These are phyloP conservation scores for Diaporthe longicolla DNA, from an alignment of 2,329 filamentous ascomycete genomes.

Conservation along the genomic window DNA sequence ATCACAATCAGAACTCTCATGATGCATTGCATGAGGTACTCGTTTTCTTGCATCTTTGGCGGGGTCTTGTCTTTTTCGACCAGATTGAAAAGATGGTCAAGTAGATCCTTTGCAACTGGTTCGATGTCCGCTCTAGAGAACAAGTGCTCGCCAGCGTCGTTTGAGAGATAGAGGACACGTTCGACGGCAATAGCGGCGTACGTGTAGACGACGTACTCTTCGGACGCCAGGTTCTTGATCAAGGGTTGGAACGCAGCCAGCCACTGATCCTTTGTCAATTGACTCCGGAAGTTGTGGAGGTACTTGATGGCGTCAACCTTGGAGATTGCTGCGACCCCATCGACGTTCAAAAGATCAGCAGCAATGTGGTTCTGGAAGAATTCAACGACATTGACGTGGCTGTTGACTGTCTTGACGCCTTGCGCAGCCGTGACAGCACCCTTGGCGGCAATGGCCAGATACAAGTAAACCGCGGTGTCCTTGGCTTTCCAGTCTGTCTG, in stretches of 20 bases:
- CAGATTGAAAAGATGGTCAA: constrained; percentile 91
- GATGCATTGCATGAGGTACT: constrained; percentile 98
- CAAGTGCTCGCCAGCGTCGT: constrained; percentile 81
- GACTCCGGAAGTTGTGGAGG: constrained; percentile 95
- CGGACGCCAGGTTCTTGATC: constrained; percentile 89
- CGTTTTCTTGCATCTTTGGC: constrained; percentile 97
- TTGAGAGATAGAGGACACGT: constrained; percentile 86
- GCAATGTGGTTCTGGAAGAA: constrained; percentile 97
- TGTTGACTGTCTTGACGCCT: constrained; percentile 91
- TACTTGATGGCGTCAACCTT: constrained; percentile 99
- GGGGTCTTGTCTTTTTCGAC: constrained; percentile 88
- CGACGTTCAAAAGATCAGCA: constrained; percentile 80
- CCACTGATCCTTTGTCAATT: constrained; percentile 94
- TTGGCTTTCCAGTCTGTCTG: constrained; percentile 95
- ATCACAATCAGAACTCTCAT: constrained; percentile 98
- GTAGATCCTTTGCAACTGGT: constrained; percentile 85
- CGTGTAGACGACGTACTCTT: constrained; percentile 97
- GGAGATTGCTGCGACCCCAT: constrained; percentile 83
- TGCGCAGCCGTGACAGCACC: constrained; percentile 88
- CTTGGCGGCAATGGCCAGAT: constrained; percentile 93
- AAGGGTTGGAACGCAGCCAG: constrained; percentile 89
- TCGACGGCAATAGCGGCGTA: constrained; percentile 98
- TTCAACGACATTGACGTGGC: constrained; percentile 88
- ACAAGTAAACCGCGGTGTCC: constrained; percentile 97
- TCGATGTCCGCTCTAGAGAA: constrained; percentile 85